A percentile compares a stretch with the other conserved stretches of the same genome.
phyloP scores from a whole-genome alignment of 2,329 filamentous ascomycete species.

The Alternaria arbusti region DNA sequence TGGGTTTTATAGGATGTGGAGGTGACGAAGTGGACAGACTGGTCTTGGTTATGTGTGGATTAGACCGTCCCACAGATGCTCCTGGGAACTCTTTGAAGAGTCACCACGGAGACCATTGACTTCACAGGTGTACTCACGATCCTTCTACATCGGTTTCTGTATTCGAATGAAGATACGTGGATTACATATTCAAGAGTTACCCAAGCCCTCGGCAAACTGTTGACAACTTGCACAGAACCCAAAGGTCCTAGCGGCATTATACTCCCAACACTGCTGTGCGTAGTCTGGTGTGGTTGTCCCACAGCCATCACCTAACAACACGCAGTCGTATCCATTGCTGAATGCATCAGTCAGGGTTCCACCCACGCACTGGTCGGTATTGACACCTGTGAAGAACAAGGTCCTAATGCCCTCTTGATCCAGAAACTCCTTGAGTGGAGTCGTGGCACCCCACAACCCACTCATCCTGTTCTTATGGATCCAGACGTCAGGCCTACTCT shows the following conservation, averaged over 20 bases:
- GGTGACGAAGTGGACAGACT: slow-evolving; percentile 29
- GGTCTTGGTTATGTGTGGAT: slow-evolving; percentile 36
- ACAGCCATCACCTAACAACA: slow-evolving; percentile 51
- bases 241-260: slow-evolving; percentile 49
- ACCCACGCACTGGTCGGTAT: slow-evolving; percentile 54
- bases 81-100: neutral
- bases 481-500: slow-evolving; percentile 30
- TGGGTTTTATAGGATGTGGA: slow-evolving; percentile 31
- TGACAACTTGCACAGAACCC: slow-evolving; percentile 49
- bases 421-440: slow-evolving; percentile 47
- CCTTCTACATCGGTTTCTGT: neutral
- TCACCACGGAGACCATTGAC: neutral
- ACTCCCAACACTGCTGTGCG: slow-evolving; percentile 50
- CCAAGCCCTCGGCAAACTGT: slow-evolving; percentile 36
- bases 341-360: slow-evolving; percentile 52
- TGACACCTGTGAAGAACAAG: slow-evolving; percentile 51
- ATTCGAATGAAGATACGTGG: neutral
- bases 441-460: slow-evolving; percentile 47
- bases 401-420: slow-evolving; percentile 49
- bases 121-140: neutral
- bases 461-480: slow-evolving; percentile 53
- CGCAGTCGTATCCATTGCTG: slow-evolving; percentile 52
- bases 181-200: slow-evolving; percentile 5
- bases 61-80: slow-evolving; percentile 29
- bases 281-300: slow-evolving; percentile 50